phyloP scores from a whole-genome alignment of 1,139 yeast species.

The Ogataea hybrid region DNA sequence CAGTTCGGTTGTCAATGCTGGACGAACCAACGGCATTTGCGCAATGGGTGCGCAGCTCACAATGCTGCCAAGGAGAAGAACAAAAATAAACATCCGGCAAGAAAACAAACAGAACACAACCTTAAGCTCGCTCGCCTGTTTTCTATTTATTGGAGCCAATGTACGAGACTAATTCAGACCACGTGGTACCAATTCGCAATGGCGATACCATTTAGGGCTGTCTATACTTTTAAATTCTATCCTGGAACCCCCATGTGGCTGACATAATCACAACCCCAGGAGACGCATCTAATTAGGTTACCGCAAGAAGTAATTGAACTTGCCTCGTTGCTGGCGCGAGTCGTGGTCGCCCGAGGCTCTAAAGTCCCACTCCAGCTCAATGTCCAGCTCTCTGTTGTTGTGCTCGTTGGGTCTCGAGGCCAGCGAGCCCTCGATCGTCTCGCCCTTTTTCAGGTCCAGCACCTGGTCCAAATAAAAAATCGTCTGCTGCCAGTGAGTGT shows the following conservation, averaged over 20 bases:
- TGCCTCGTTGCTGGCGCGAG: slow-evolving; percentile 54
- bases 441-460: slow-evolving; percentile 75
- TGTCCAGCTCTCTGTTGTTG: slow-evolving; percentile 85
- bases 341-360: slow-evolving; percentile 50
- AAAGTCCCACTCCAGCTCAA: slow-evolving; percentile 60
- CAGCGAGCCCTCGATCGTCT: slow-evolving; percentile 65
- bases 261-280: slow-evolving; percentile 27
- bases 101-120: background rate
- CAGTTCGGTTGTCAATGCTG: slow-evolving; percentile 11
- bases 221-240: background rate
- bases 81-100: background rate
- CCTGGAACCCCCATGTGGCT: slow-evolving; percentile 4
- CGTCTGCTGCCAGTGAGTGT: slow-evolving; percentile 97
- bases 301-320: slow-evolving; percentile 65
- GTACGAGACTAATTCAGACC: background rate
- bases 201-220: background rate
- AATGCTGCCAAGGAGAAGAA: background rate
- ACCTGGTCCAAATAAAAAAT: slow-evolving; percentile 89
- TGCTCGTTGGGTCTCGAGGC: slow-evolving; percentile 71
- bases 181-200: background rate
- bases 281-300: background rate
- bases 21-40: background rate
- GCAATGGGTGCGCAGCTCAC: slow-evolving; percentile 1
- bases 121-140: background rate
- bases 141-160: background rate